phyloP scores from a whole-genome alignment of 768 basidiomycete genomes.

The Tricholoma sp. region DNA sequence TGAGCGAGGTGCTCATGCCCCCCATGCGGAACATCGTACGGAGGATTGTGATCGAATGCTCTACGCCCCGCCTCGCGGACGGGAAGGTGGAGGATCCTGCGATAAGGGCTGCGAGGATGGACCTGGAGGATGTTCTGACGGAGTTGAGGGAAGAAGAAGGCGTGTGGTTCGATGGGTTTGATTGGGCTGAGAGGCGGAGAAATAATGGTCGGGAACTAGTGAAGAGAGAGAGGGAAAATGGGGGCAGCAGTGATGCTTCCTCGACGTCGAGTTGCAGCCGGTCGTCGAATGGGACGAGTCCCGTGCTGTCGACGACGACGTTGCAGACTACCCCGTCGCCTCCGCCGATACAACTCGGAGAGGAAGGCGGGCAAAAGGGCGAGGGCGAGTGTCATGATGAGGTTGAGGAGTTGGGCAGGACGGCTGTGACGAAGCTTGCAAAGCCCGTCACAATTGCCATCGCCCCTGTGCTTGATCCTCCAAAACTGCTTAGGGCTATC shows the following conservation, averaged over 20 bases:
- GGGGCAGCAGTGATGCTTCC: conserved; percentile 42
- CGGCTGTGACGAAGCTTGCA: conserved; percentile 15
- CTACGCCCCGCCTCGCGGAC: conserved; percentile 27
- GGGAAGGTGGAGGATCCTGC: conserved; percentile 46
- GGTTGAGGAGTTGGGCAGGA: conserved; percentile 11
- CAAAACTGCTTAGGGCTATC: conserved; percentile 57
- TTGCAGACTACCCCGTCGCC: conserved; percentile 77
- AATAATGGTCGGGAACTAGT: conserved; percentile 30
- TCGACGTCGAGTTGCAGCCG: conserved; percentile 38
- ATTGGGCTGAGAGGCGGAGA: conserved; percentile 52
- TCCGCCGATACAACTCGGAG: conserved; percentile 39
- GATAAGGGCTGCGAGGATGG: conserved; percentile 49
- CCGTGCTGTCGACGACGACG: conserved; percentile 68
- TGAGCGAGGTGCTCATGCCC: conserved; percentile 56
- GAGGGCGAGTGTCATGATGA: conserved; percentile 27
- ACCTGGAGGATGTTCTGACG: conserved; percentile 52
- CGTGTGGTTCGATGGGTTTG: conserved; percentile 69
- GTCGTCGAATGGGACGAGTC: conserved; percentile 58
- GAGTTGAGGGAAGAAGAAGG: conserved; percentile 56
- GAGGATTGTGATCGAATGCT: conserved; percentile 59
- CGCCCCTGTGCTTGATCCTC: conserved; percentile 58
- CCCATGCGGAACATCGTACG: conserved; percentile 68
- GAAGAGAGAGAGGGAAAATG: conserved; percentile 21
- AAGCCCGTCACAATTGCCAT: conserved; percentile 34
- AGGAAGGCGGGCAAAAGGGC: conserved; percentile 23